These are phyloP conservation scores for Fusarium albosuccineum DNA, from an alignment of 2,329 filamentous ascomycete genomes.

Conservation along the genomic window DNA sequence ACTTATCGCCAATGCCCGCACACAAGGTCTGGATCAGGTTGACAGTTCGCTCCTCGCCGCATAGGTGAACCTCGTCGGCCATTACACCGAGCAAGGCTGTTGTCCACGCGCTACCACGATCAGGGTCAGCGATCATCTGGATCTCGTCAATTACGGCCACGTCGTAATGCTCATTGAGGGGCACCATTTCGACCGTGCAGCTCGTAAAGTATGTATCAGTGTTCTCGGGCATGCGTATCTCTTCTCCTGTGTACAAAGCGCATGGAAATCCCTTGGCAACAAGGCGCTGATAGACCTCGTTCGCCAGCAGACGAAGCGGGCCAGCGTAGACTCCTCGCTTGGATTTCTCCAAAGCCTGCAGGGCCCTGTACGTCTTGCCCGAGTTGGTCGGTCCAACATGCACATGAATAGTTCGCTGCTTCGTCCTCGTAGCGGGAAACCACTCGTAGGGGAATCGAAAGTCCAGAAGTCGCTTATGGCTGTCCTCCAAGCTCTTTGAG, in stretches of 20 bases:
- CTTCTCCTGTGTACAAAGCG: constrained; percentile 90
- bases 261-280: constrained; percentile 81
- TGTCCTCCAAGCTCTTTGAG: constrained; percentile 66
- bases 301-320: constrained; percentile 87
- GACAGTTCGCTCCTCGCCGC: constrained; percentile 88
- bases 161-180: constrained; percentile 71
- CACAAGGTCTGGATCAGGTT: constrained; percentile 83
- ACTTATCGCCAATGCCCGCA: constrained; percentile 82
- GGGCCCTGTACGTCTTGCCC: constrained; percentile 95
- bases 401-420: constrained; percentile 87
- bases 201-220: constrained; percentile 74
- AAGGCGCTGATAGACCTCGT: constrained; percentile 94
- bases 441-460: constrained; percentile 91
- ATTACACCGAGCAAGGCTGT: constrained; percentile 88
- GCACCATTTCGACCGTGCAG: constrained; percentile 93
- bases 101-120: constrained; percentile 95
- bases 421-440: constrained; percentile 85
- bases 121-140: constrained; percentile 88
- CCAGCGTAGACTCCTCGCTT: constrained; percentile 89
- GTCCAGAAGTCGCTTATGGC: constrained; percentile 79
- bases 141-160: constrained; percentile 99
- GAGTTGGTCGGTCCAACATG: constrained; percentile 98
- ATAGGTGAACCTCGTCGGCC: constrained; percentile 91
- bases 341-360: constrained; percentile 84
- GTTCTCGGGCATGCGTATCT: constrained; percentile 77